Percentiles rank a stretch among this genome's conserved stretches.
phyloP scores from a whole-genome alignment of 768 basidiomycete genomes.

The Tephrocybe sp. region DNA sequence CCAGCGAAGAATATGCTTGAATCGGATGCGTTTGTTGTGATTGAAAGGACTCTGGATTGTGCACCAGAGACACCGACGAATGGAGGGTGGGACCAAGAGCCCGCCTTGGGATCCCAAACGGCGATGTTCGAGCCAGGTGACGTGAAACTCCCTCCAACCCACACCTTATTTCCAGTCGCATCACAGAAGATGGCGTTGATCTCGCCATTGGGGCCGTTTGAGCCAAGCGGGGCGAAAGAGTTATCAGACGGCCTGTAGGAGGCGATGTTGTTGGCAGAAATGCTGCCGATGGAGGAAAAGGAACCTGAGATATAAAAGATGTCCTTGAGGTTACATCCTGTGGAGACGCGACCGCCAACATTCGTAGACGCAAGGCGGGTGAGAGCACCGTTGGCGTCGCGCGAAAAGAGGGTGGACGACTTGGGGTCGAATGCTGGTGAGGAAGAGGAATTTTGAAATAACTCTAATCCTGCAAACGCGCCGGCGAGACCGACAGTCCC shows the following conservation, averaged over 20 bases:
- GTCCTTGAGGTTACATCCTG: slow-evolving; percentile 70
- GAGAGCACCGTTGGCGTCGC: slow-evolving; percentile 64
- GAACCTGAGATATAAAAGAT: slow-evolving; percentile 81
- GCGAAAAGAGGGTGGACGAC: slow-evolving; percentile 69
- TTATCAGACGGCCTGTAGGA: slow-evolving; percentile 65
- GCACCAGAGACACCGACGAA: slow-evolving; percentile 82
- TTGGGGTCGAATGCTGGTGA: slow-evolving; percentile 65
- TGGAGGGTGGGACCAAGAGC: slow-evolving; percentile 73
- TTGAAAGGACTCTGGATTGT: slow-evolving; percentile 68
- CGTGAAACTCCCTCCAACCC: slow-evolving; percentile 78
- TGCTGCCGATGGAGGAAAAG: slow-evolving; percentile 70
- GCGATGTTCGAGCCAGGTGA: slow-evolving; percentile 69
- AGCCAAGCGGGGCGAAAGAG: slow-evolving; percentile 61
- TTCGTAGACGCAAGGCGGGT: slow-evolving; percentile 76
- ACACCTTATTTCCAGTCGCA: slow-evolving; percentile 56
- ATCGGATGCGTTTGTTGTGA: slow-evolving; percentile 69
- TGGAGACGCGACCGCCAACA: slow-evolving; percentile 70
- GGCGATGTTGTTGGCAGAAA: slow-evolving; percentile 68
- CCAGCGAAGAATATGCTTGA: slow-evolving; percentile 85
- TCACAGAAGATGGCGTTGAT: slow-evolving; percentile 84
- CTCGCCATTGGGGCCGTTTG: slow-evolving; percentile 70
- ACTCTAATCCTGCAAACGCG: slow-evolving; percentile 82
- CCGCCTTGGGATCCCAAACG: slow-evolving; percentile 61
- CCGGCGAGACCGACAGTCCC: slow-evolving; percentile 89
- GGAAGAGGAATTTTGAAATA: slow-evolving; percentile 57